Base-by-base conservation (phyloP, 1,284 basidiomycete genomes). In the Lignosus rhinocerotis region DNA sequence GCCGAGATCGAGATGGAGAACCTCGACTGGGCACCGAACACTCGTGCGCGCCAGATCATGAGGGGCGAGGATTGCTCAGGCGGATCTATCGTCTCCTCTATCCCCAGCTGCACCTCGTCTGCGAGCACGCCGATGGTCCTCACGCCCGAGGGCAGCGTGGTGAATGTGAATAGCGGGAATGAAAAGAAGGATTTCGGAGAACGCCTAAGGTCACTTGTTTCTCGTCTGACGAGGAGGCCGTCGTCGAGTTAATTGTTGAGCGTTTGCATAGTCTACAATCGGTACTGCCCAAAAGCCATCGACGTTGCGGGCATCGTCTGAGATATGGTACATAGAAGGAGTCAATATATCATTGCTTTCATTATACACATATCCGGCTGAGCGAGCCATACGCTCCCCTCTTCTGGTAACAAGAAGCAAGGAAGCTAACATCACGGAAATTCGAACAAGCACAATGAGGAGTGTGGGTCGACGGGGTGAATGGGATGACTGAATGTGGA, bases 61-160 rank as follows among this genome's bases (percentile, higher is more conserved):
- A 39, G n/a, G 17, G 33, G 32, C 47, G 31, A 6, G 14, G 14
- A 43, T 36, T 39, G 36, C 36, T 12, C 36, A 6, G 36, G n/a
- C 9, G 14, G 36, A 1, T 39, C 36, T 12, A 14, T 12, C 6
- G n/a, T n/a, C 17, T 21, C 44, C 2, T 41, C 30, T 30, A 25
- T 2, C 25, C 25, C 25, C 25, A 25, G 25, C 25, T 25, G 25
- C 25, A 19, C 12, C 39, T 44, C 31, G n/a, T 50, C 48, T 11
- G 49, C 39, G 39, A 34, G 42, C 41, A 51, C 42, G 9, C 41
- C 48, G 3, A 21, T 51, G 8, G 47, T 48, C 14, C 21, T 25
- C 11, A 56, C 48, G 19, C 54, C 54, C 4, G 42, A 38, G 11
- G 54, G 42, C 10, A 56, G 54, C 25, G 54, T 50, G 19, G n/a